Conservation (phyloP, 164 flowering plant species). For the Magnolia officinalis region DNA sequence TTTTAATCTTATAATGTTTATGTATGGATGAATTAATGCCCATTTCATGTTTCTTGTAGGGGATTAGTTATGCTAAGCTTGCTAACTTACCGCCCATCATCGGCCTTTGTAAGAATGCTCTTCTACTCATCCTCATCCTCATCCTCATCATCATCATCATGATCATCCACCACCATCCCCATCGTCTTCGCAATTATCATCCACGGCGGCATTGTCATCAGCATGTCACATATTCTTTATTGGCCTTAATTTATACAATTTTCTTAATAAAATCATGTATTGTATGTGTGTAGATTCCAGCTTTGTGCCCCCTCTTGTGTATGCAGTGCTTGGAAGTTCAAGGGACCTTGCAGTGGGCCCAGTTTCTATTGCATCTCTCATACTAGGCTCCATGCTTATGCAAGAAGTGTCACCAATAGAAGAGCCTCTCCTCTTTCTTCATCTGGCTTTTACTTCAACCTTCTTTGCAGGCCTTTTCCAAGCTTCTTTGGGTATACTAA, state of each 20-base stretch:
- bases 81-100: conserved; percentile 83
- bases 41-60: conserved; percentile 34
- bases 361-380: conserved; percentile 88
- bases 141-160: background rate
- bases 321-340: conserved; percentile 88
- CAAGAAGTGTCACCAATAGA: conserved; percentile 62
- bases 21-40: conserved; percentile 3
- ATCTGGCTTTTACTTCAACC: conserved; percentile 80
- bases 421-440: conserved; percentile 68
- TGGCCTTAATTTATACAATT: background rate
- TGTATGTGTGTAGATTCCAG: conserved; percentile 61
- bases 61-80: conserved; percentile 90
- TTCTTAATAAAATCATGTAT: background rate
- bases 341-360: conserved; percentile 93
- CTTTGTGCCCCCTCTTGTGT: conserved; percentile 89
- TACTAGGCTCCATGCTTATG: conserved; percentile 81
- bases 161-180: background rate
- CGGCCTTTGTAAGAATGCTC: conserved; percentile 44
- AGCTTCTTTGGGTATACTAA: conserved; percentile 77
- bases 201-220: background rate
- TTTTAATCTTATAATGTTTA: background rate
- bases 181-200: background rate
- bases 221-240: background rate
- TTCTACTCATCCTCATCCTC: background rate
- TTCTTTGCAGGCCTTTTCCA: conserved; percentile 91